Conservation (phyloP, 2,329 filamentous ascomycete species). For the Nemania abortiva region DNA sequence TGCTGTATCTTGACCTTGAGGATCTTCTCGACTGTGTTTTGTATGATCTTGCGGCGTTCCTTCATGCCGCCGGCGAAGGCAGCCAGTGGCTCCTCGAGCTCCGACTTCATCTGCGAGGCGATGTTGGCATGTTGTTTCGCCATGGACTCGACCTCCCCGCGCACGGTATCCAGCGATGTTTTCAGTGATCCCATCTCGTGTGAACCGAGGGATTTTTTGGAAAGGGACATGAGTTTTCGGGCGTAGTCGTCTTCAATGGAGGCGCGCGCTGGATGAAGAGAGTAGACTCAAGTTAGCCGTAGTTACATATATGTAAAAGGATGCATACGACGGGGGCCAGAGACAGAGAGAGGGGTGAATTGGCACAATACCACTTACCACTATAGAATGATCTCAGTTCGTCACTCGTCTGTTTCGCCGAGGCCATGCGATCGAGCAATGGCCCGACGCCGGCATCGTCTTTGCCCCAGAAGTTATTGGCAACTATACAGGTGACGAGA, state of each 20-base stretch:
- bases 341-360: no score
- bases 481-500: conserved; percentile 68
- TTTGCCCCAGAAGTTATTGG: conserved; percentile 99
- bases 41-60: conserved; percentile 95
- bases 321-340: no score
- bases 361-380: conserved; percentile 69
- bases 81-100: conserved; percentile 91
- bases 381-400: conserved; percentile 93
- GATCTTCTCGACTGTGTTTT: conserved; percentile 92
- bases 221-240: conserved; percentile 85
- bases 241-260: conserved; percentile 98
- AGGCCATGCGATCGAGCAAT: conserved; percentile 92
- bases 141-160: conserved; percentile 91
- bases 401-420: conserved; percentile 93
- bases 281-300: conserved; percentile 5
- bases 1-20: conserved; percentile 94
- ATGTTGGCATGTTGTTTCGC: conserved; percentile 93
- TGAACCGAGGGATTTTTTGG: conserved; percentile 89
- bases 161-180: conserved; percentile 85
- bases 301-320: background rate
- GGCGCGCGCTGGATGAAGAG: conserved; percentile 76
- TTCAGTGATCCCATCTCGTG: conserved; percentile 87
- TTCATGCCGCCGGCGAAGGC: conserved; percentile 97
- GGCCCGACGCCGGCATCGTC: conserved; percentile 96
- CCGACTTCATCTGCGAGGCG: conserved; percentile 93